These are phyloP conservation scores for Apostasia ramifera DNA, from an alignment of 106 monocot species.

Conservation along the genomic window DNA sequence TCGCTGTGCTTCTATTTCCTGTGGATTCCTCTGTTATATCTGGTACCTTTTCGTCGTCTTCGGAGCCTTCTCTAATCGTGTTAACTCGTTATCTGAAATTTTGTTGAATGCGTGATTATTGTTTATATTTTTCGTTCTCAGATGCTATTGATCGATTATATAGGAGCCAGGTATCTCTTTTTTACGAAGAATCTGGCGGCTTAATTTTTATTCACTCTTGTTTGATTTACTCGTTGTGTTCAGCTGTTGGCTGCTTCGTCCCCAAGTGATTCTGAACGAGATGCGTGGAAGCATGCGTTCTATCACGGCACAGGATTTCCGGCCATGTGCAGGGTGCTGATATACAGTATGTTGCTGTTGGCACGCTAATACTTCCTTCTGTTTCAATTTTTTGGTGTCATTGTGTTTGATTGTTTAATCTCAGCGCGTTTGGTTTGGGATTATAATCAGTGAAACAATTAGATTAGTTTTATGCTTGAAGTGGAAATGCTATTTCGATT, in stretches of 20 bases:
- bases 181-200: too few species aligned
- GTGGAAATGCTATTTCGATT: too few species aligned
- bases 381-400: not conserved
- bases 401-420: not conserved
- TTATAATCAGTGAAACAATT: too few species aligned
- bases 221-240: not conserved
- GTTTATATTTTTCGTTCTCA: constrained; percentile 19
- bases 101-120: not conserved
- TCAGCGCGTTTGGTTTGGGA: too few species aligned
- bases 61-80: not conserved
- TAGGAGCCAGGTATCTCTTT: constrained; percentile 37
- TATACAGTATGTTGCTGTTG: constrained; percentile 44
- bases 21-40: constrained; percentile 50
- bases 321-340: constrained; percentile 52
- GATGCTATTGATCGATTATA: constrained; percentile 34
- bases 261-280: constrained; percentile 33
- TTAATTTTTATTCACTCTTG: not conserved
- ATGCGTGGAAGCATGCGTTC: constrained; percentile 39
- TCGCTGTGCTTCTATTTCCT: constrained; percentile 66
- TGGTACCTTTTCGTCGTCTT: constrained; percentile 21
- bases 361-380: not conserved
- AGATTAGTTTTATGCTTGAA: too few species aligned
- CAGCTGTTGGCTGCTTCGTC: constrained; percentile 33
- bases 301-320: constrained; percentile 75
- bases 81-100: not conserved